Conservation (phyloP, 192 early-diverging fungal species). For the Linnemannia elongata region DNA sequence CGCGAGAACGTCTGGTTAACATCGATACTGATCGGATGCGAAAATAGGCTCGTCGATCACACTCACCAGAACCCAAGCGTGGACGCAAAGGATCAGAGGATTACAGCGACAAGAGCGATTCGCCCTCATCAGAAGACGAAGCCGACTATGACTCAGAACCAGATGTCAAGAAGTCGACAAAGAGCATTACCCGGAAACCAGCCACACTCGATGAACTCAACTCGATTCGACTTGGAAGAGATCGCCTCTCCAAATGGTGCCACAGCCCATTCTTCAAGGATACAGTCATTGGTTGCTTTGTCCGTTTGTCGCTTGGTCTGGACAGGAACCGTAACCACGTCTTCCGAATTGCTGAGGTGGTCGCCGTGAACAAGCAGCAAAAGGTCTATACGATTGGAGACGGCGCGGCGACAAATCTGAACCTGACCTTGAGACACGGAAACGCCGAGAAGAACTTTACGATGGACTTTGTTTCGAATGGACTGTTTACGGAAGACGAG, state of each 20-base stretch:
- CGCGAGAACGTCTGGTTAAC: neutral
- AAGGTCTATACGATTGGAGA: slow-evolving; percentile 74
- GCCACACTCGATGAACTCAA: slow-evolving; percentile 76
- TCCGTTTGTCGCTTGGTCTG: slow-evolving; percentile 73
- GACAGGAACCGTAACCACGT: slow-evolving; percentile 69
- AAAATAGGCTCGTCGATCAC: slow-evolving; percentile 42
- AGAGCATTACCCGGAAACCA: slow-evolving; percentile 50
- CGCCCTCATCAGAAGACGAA: slow-evolving; percentile 41
- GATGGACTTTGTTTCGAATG: slow-evolving; percentile 86
- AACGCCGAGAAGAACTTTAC: slow-evolving; percentile 74
- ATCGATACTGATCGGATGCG: neutral
- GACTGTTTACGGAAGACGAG: slow-evolving; percentile 74
- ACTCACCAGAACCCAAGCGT: slow-evolving; percentile 47
- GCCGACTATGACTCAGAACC: slow-evolving; percentile 43
- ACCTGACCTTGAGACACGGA: slow-evolving; percentile 77
- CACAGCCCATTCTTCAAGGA: slow-evolving; percentile 78
- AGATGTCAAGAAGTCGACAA: slow-evolving; percentile 44
- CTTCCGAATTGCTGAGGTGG: slow-evolving; percentile 62
- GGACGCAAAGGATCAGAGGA: slow-evolving; percentile 49
- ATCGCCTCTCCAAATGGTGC: slow-evolving; percentile 79
- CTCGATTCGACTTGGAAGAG: slow-evolving; percentile 71
- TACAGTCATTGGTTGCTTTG: slow-evolving; percentile 75
- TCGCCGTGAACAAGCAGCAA: slow-evolving; percentile 52
- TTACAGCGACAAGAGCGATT: slow-evolving; percentile 48
- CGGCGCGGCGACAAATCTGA: slow-evolving; percentile 70